Evolutionary conservation across 2,329 filamentous ascomycete species (phyloP).

Genomic region (Didymella pinodella): DNA sequence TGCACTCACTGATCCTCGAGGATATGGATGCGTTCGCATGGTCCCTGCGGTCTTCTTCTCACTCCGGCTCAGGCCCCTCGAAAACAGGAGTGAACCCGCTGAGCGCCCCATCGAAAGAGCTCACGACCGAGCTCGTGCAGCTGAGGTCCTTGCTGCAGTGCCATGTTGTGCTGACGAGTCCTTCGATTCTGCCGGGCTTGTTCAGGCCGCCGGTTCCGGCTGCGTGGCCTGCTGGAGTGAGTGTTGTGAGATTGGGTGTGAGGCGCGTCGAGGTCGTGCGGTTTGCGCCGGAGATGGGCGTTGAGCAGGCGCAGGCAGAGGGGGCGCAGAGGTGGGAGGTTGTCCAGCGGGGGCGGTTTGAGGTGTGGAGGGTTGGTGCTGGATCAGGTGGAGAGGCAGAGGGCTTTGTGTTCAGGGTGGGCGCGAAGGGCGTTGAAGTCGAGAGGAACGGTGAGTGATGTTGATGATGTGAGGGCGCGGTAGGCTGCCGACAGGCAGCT

Average conservation of each 20-base stretch:
- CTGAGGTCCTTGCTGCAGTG: conserved; percentile 26
- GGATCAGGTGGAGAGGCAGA: conserved; percentile 15
- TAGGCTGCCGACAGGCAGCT: background rate
- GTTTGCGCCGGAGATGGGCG: conserved; percentile 50
- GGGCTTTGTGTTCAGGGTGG: conserved; percentile 42
- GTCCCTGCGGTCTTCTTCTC: conserved; percentile 15
- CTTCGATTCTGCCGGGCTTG: conserved; percentile 16
- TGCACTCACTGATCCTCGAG: conserved; percentile 64
- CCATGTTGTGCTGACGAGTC: conserved; percentile 25
- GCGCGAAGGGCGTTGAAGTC: conserved; percentile 22
- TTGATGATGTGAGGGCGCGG: background rate
- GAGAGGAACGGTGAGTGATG: conserved; percentile 1
- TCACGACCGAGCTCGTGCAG: conserved; percentile 24
- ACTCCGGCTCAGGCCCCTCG: background rate
- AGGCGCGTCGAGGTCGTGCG: conserved; percentile 44
- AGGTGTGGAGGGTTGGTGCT: conserved; percentile 39
- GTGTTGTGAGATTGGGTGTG: conserved; percentile 46
- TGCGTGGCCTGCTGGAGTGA: conserved; percentile 37
- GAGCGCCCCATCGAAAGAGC: conserved; percentile 21
- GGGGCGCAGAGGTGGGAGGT: conserved; percentile 46
- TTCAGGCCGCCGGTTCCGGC: conserved; percentile 37
- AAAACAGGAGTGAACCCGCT: conserved; percentile 20
- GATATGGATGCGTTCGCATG: conserved; percentile 60
- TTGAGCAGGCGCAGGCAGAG: conserved; percentile 51
- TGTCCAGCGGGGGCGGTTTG: conserved; percentile 49